Base-by-base conservation (phyloP, 345 rosid species). In the Toxicodendron radicans region DNA sequence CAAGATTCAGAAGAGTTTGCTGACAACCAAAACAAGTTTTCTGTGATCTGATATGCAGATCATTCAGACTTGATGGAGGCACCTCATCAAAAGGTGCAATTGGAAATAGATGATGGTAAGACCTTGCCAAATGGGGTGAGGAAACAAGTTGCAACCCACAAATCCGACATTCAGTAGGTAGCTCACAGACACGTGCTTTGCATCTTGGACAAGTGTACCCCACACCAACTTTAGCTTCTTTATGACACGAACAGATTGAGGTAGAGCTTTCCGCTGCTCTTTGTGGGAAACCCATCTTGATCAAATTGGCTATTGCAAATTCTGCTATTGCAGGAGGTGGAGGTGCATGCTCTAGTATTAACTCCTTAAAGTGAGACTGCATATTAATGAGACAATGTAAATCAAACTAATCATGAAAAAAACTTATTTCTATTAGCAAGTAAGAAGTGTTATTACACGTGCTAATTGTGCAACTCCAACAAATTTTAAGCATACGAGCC, bases 321-420 rank as follows among this genome's bases (percentile, higher is more conserved):
- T 95, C 97, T 61, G 97, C 98, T 84, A 95, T 90, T 46, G 93
- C 95, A 1, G 97, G 98, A 78, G 99, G 97, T 61, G 98, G 96
- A 12, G 92, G 94, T n/a, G 98, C 98, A 81, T 95, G 98, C 84
- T 95, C 97, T 21, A 93, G 49, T 16, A 91, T 73, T 64, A 90
- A 75, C 83, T 89, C 99, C 83, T 93, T 95, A 21, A 95, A 72
- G 73, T 95, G 99, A 46, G 80, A 81, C 98, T 93, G 81, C 73
- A 64, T 18, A 43, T 27, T 59, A 30, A 71, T 11, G 30, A 56
- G 53, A 24, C 30, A 60, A 30, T 20, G 53, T 24, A 14, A 45
- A 66, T 20, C 16, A 41, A 74, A 46, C 8, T 66, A 46, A 0
- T 56, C 38, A 74, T 27, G 30, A 11, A 49, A 21, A 38, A 41